A percentile compares a stretch with the other conserved stretches of the same genome.
Conservation (phyloP, 2,329 filamentous ascomycete species). For the Scortechinia acanthostroma region DNA sequence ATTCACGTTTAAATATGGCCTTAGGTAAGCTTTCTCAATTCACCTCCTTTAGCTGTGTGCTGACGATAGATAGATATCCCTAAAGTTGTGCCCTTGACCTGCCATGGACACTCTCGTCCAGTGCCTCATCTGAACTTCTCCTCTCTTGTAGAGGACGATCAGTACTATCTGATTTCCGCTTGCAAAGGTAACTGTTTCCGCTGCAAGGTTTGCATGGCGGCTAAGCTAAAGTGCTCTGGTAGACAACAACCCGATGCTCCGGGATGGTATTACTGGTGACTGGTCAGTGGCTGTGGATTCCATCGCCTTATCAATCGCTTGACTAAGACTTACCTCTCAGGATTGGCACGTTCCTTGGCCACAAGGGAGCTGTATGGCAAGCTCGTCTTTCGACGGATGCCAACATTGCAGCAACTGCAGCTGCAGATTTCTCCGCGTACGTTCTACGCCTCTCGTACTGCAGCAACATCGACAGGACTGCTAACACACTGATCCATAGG, state of each 20-base stretch:
- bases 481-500: slow-evolving; percentile 34
- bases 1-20: no score
- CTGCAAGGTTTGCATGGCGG: slow-evolving; percentile 9
- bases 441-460: slow-evolving; percentile 19
- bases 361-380: slow-evolving; percentile 98
- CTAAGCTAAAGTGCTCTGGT: slow-evolving; percentile 10
- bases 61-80: slow-evolving; percentile 9
- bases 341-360: slow-evolving; percentile 96
- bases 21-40: background rate
- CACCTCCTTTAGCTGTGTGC: background rate
- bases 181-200: slow-evolving; percentile 62
- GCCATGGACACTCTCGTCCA: slow-evolving; percentile 86
- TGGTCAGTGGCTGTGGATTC: slow-evolving; percentile 45
- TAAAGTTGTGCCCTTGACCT: slow-evolving; percentile 77
- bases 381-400: slow-evolving; percentile 84
- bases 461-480: no score
- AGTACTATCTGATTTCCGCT: slow-evolving; percentile 87
- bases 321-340: slow-evolving; percentile 20
- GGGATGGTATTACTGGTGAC: slow-evolving; percentile 89
- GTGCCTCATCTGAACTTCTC: slow-evolving; percentile 91
- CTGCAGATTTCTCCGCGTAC: slow-evolving; percentile 90
- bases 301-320: background rate
- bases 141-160: slow-evolving; percentile 70
- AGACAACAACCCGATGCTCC: slow-evolving; percentile 98
- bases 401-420: slow-evolving; percentile 81